phyloP scores from a whole-genome alignment of 352 stramenopile species.

The Globisporangium rhizosaccharum region DNA sequence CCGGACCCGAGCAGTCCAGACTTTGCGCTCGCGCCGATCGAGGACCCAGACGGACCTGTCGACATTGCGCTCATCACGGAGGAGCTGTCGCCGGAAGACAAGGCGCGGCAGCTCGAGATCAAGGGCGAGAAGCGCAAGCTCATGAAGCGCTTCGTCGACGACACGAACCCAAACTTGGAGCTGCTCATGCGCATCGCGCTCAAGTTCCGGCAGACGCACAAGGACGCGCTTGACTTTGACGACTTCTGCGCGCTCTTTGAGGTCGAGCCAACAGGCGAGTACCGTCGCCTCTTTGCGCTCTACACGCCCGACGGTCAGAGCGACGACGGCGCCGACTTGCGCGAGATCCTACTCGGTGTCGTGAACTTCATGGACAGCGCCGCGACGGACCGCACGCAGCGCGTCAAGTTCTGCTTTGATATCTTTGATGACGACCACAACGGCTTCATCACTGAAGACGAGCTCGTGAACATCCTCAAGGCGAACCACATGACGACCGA shows the following conservation, averaged over 20 bases:
- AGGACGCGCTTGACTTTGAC: constrained; percentile 55
- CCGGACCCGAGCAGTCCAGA: constrained; percentile 81
- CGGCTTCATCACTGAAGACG: constrained; percentile 83
- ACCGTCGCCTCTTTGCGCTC: constrained; percentile 81
- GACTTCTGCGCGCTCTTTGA: constrained; percentile 84
- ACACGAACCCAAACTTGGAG: constrained; percentile 60
- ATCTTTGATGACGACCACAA: constrained; percentile 94
- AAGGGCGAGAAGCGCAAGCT: constrained; percentile 72
- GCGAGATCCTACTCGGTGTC: constrained; percentile 88
- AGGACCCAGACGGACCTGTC: constrained; percentile 16
- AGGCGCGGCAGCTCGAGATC: constrained; percentile 41
- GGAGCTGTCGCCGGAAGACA: constrained; percentile 42
- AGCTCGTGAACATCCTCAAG: constrained; percentile 90
- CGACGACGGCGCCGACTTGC: constrained; percentile 73
- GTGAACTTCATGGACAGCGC: constrained; percentile 81
- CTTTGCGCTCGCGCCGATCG: constrained; percentile 43
- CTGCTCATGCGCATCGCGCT: constrained; percentile 50
- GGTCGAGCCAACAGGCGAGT: constrained; percentile 86
- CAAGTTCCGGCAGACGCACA: constrained; percentile 57
- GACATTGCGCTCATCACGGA: constrained; percentile 28
- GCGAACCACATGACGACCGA: constrained; percentile 84
- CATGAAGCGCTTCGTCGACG: constrained; percentile 63
- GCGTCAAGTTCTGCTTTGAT: constrained; percentile 92
- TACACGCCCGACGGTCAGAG: constrained; percentile 68
- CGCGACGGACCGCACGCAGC: constrained; percentile 59